Base-by-base conservation (phyloP, 805 yeast species). In the Teunomyces atbi region DNA sequence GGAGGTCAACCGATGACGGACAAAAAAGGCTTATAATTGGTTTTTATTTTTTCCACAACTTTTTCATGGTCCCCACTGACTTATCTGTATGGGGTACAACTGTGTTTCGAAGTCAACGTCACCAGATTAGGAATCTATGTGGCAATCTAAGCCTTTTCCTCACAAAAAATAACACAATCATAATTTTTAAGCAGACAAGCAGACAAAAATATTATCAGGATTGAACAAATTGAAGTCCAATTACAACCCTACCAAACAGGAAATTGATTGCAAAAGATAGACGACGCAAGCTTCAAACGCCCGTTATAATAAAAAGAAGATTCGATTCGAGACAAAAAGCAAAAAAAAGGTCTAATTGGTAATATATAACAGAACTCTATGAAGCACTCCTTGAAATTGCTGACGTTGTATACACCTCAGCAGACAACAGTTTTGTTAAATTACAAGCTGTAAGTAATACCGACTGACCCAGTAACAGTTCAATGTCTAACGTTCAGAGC, bases 391-490 rank as follows among this genome's bases (percentile, higher is more conserved):
- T 36, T 36, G 18, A 36, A 21, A 20, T 20, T 36, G n/a, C 39
- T 36, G 28, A n/a, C 39, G 11, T 19, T 19, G n/a, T 21, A 13
- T n/a, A 12, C 39, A 12, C 23, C 18, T 15, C n/a, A 36, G 11
- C 26, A 36, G 7, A 4, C 39, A 36, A 21, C 39, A 36, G 28
- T 36, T 36, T 36, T 21, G 18, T 36, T 36, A n/a, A 19, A 20
- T 13, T 36, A 36, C 27, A 36, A 36, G 13, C 39, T 36, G 39
- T 36, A 36, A 36, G 39, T 36, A 36, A 36, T 36, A 36, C 39
- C 39, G 11, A 7, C 8, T 23, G 7, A 23, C 7, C 26, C 8
- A 23, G 26, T 23, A 11, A 23, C 8, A 23, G 10, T 23, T 23
- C 11, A 8, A 23, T 23, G 26, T 13, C 39, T 36, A 36, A 36